Conservation (phyloP, 179 eudicot genomes). For the Carnegiea gigantea region DNA sequence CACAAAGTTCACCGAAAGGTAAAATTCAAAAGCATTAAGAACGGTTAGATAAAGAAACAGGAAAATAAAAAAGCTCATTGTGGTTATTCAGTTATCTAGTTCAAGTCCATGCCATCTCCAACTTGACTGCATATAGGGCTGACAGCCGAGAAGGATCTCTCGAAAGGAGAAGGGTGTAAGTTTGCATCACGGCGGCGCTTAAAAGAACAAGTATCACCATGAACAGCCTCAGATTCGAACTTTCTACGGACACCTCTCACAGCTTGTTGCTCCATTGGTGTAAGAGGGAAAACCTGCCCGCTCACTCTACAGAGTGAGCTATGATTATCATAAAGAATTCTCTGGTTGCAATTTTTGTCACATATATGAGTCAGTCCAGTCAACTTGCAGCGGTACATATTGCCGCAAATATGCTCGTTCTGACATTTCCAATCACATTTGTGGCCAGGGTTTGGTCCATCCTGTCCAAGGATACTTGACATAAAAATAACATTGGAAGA, state of each 20-base stretch:
- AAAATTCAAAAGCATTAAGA: conserved; percentile 20
- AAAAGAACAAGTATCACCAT: conserved; percentile 60
- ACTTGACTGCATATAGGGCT: conserved; percentile 87
- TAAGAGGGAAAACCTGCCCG: conserved; percentile 74
- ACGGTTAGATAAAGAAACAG: conserved; percentile 26
- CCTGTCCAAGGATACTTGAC: conserved; percentile 86
- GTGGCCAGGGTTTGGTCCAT: conserved; percentile 73
- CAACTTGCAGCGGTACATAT: conserved; percentile 88
- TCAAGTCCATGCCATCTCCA: conserved; percentile 99
- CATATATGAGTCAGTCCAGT: conserved; percentile 88
- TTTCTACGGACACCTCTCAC: conserved; percentile 93
- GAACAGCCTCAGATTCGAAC: conserved; percentile 61
- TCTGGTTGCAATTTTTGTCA: conserved; percentile 98
- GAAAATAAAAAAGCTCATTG: conserved; percentile 21
- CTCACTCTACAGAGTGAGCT: conserved; percentile 95
- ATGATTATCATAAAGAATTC: conserved; percentile 85
- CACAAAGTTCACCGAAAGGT: conserved; percentile 29
- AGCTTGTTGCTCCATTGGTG: conserved; percentile 78
- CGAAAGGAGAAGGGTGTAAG: conserved; percentile 81
- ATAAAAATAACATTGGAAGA: conserved; percentile 80
- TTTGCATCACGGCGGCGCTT: conserved; percentile 81
- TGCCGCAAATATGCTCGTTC: conserved; percentile 83
- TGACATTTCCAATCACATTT: conserved; percentile 95
- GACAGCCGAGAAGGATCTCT: conserved; percentile 84
- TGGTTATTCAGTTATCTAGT: conserved; percentile 50